Percentiles rank a stretch among this genome's conserved stretches.
Conservation (phyloP, 345 rosid species). For the Euphorbia tirucalli region DNA sequence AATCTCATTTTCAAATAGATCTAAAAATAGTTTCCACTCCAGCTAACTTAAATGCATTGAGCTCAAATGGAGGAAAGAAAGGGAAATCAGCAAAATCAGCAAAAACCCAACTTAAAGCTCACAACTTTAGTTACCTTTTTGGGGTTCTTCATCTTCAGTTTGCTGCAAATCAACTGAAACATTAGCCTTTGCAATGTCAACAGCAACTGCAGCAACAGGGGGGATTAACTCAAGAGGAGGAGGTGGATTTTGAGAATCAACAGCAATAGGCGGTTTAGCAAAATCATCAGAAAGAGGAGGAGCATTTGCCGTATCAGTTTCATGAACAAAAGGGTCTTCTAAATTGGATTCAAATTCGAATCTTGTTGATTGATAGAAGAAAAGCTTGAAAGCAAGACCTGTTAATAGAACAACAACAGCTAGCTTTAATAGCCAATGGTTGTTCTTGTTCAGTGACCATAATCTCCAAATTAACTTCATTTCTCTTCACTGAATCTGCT, state of each 20-base stretch:
- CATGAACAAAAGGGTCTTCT: conserved; percentile 25
- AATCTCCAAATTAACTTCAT: conserved; percentile 55
- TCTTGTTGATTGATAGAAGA: conserved; percentile 39
- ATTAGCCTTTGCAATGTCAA: neutral
- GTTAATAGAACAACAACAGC: conserved; percentile 43
- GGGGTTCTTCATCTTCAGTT: conserved; percentile 47
- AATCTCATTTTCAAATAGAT: no score
- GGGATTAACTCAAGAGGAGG: no score
- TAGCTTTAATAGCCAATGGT: conserved; percentile 51
- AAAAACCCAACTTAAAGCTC: conserved; percentile 16
- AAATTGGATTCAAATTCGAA: conserved; percentile 31
- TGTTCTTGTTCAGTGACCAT: conserved; percentile 39
- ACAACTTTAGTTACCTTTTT: conserved; percentile 35
- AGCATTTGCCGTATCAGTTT: conserved; percentile 4
- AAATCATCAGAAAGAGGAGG: neutral
- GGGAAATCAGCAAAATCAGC: neutral
- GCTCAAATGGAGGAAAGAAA: neutral
- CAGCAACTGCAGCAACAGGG: neutral
- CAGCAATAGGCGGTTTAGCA: neutral
- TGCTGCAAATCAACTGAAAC: conserved; percentile 29
- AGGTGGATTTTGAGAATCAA: conserved; percentile 9
- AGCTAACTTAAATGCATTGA: neutral
- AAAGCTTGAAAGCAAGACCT: conserved; percentile 57
- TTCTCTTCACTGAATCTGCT: conserved; percentile 5
- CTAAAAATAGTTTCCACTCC: no score